Base-by-base conservation (phyloP, 1,284 basidiomycete species). In the Pseudozyma sp. region DNA sequence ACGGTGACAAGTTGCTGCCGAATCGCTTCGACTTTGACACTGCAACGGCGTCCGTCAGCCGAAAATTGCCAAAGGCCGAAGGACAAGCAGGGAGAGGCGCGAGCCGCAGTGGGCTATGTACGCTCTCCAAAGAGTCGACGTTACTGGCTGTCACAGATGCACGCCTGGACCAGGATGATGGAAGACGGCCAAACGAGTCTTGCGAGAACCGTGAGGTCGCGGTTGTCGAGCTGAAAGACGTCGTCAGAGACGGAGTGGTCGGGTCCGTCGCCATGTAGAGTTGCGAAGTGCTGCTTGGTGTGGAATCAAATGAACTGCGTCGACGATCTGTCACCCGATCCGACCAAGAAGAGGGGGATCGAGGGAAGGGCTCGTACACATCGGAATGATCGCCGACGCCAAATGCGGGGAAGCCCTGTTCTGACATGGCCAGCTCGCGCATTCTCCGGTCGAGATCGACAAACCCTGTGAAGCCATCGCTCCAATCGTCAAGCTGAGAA, bases 401-500 rank as follows among this genome's bases (percentile, higher is more conserved):
- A 1, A 34, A 47, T 7, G 13, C 5, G 3, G 35, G n/a, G 39
- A 61, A 29, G 34, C 62, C 62, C 34, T 65, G 68, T n/a, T 73
- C 65, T 37, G 57, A 35, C 55, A 70, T 66, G n/a, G 72, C 72
- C n/a, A 75, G 67, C 30, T 75, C 37, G 14, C 72, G 72, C 72
- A 75, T 75, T 42, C 55, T 42, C 14, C 73, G 54, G 44, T 75
- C 73, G 33, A 75, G 59, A 34, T 75, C 73, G 43, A 75, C 73
- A 24, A 75, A 56, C n/a, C 73, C 73, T 0, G 73, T 75, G 55
- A 75, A 75, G 1, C 68, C 68, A 30, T 65, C 65, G 54, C 50
- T 71, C 73, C 73, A 75, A 49, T 75, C 73, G 53, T 75, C 73
- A 52, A 75, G 44, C 17, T 61, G 55, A 13, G 64, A 64, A 43